phyloP scores from a whole-genome alignment of 495 filamentous ascomycete species.

The Tuber indicum region DNA sequence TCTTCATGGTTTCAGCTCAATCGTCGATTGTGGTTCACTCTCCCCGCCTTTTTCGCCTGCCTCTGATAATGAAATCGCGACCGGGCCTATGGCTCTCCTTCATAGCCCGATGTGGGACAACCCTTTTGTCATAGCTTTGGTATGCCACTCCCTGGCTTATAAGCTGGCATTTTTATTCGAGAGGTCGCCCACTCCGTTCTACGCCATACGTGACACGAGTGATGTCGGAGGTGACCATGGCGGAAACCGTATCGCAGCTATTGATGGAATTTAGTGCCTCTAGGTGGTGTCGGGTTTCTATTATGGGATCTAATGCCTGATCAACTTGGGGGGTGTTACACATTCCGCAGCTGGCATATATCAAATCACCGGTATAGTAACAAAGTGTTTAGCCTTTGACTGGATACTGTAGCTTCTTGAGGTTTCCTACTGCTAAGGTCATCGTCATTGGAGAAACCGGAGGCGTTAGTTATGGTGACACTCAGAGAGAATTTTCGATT shows the following conservation, averaged over 20 bases:
- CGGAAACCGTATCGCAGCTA: neutral
- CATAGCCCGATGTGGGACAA: neutral
- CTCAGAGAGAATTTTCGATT: neutral
- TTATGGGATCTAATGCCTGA: neutral
- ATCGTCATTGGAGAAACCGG: neutral
- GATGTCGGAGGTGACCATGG: neutral
- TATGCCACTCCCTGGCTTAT: neutral
- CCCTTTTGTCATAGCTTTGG: neutral
- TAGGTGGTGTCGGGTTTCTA: neutral
- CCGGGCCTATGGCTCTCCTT: neutral
- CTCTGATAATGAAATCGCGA: neutral
- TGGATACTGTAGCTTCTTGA: neutral
- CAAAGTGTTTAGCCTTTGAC: conserved; percentile 2
- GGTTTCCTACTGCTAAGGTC: neutral
- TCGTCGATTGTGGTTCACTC: conserved; percentile 1
- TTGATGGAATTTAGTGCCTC: neutral
- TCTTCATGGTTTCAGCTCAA: neutral
- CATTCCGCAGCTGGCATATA: neutral
- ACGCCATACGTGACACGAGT: neutral
- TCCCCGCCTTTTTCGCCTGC: neutral
- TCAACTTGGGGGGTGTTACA: neutral
- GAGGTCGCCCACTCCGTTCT: neutral
- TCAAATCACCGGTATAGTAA: neutral
- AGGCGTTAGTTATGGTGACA: neutral
- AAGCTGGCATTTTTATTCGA: neutral